These are phyloP conservation scores for Mycena venus DNA, from an alignment of 768 basidiomycete species.

Conservation along the genomic window DNA sequence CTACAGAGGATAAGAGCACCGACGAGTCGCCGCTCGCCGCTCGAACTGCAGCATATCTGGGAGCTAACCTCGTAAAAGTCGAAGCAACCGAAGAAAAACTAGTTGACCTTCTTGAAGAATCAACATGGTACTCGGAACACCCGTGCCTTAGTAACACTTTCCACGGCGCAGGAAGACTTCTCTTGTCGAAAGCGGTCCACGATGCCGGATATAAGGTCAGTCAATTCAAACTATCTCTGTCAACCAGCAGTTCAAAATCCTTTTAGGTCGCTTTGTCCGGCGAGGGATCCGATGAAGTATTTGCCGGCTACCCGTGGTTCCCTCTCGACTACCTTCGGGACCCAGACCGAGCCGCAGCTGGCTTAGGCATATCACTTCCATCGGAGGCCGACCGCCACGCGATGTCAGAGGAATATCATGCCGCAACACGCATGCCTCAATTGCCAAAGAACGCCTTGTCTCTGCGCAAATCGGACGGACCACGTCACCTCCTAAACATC, in stretches of 20 bases:
- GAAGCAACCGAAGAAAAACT: constrained; percentile 12
- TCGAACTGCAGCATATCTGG: constrained; percentile 21
- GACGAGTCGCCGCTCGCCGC: constrained; percentile 29
- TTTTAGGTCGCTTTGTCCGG: not conserved
- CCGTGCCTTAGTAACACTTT: constrained; percentile 13
- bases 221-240: not conserved
- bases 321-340: not conserved
- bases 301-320: constrained; percentile 6
- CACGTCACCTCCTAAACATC: not conserved
- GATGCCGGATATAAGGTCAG: constrained; percentile 29
- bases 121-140: constrained; percentile 34
- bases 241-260: not conserved
- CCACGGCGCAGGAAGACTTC: constrained; percentile 30
- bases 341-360: not conserved
- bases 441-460: not conserved
- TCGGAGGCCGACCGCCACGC: constrained; percentile 4
- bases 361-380: not conserved
- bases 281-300: constrained; percentile 12
- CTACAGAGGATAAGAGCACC: constrained; percentile 5
- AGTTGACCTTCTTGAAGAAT: constrained; percentile 24
- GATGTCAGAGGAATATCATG: not conserved
- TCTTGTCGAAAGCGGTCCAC: constrained; percentile 24
- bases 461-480: not conserved
- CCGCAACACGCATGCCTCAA: not conserved
- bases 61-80: constrained; percentile 25